These are phyloP conservation scores for Phallus indusiatus DNA, from an alignment of 768 basidiomycete genomes.

Conservation along the genomic window DNA sequence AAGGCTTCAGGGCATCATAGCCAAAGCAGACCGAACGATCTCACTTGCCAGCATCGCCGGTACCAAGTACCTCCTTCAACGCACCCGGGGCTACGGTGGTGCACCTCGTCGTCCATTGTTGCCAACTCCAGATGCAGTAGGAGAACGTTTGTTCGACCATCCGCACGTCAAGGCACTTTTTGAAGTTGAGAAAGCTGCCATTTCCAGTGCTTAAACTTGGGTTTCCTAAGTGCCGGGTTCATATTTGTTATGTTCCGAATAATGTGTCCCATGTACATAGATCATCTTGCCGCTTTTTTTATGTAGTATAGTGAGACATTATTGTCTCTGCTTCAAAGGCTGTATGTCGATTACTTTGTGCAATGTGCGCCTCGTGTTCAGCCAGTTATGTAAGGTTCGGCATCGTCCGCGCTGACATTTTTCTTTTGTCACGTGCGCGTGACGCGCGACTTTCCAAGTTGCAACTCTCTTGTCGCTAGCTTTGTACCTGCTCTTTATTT, in stretches of 20 bases:
- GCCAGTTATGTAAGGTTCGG: too few relatives aligned
- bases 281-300: too few relatives aligned
- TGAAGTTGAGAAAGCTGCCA: slow-evolving; percentile 36
- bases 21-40: slow-evolving; percentile 72
- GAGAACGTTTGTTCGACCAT: slow-evolving; percentile 61
- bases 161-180: slow-evolving; percentile 62
- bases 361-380: too few relatives aligned
- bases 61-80: slow-evolving; percentile 73
- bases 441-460: too few relatives aligned
- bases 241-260: not conserved
- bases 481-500: too few relatives aligned
- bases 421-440: too few relatives aligned
- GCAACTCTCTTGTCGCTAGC: too few relatives aligned
- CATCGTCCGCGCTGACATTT: too few relatives aligned
- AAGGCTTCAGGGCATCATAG: slow-evolving; percentile 69
- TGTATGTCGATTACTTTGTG: too few relatives aligned
- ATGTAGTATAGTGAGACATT: too few relatives aligned
- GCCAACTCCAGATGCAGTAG: slow-evolving; percentile 47
- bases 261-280: not conserved
- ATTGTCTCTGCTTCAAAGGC: too few relatives aligned
- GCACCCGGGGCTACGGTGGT: slow-evolving; percentile 74
- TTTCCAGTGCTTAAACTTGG: not conserved
- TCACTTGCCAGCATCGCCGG: slow-evolving; percentile 69
- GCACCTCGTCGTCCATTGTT: slow-evolving; percentile 68
- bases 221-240: not conserved